Conservation (phyloP, 139 green algal genomes). For the Haematococcus sp. region DNA sequence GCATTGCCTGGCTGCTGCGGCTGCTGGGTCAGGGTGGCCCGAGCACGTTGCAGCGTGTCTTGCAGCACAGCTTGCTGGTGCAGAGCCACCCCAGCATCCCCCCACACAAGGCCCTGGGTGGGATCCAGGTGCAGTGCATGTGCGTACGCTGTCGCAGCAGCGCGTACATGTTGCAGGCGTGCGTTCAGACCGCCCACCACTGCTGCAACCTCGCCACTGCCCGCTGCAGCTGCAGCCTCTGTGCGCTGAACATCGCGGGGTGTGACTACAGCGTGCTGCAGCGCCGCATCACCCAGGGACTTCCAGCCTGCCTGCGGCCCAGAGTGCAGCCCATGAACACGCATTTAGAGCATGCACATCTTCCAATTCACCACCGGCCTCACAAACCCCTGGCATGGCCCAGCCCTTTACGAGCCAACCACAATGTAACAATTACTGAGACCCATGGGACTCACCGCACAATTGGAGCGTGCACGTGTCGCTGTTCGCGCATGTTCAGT, state of each 20-base stretch:
- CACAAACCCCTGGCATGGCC: too few species aligned
- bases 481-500: conserved; percentile 21
- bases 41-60: conserved; percentile 6
- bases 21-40: not conserved
- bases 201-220: not conserved
- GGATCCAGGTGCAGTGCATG: conserved; percentile 65
- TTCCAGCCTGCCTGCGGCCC: conserved; percentile 58
- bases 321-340: too few species aligned
- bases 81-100: conserved; percentile 6
- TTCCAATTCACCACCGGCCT: too few species aligned
- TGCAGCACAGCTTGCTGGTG: conserved; percentile 26
- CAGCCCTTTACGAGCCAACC: too few species aligned
- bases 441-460: conserved; percentile 29
- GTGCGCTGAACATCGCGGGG: not conserved
- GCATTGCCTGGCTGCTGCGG: conserved; percentile 1
- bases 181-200: conserved; percentile 13
- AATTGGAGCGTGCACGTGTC: conserved; percentile 20
- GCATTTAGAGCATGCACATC: too few species aligned
- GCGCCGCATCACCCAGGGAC: conserved; percentile 64
- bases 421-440: too few species aligned
- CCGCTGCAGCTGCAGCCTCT: not conserved
- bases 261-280: conserved; percentile 36
- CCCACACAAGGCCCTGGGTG: conserved; percentile 16
- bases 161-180: conserved; percentile 32
- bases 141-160: conserved; percentile 47